Evolutionary conservation across 352 stramenopile species (phyloP).

Genomic region (Pythium pyrilobum): DNA sequence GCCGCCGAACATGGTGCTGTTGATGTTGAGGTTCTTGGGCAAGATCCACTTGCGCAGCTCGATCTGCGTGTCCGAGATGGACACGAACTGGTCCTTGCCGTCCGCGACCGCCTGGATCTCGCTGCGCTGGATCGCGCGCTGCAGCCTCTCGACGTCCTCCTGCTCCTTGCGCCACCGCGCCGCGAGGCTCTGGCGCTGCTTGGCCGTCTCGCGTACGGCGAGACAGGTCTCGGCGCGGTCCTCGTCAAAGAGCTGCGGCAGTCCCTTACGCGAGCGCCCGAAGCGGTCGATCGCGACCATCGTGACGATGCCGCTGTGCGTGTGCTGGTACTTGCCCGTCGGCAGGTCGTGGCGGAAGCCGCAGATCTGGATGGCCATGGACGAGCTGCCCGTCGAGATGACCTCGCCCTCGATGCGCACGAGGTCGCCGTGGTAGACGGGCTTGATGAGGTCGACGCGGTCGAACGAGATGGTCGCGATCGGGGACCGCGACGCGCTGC

Average conservation of each 20-base stretch:
- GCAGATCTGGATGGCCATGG: slow-evolving; percentile 26
- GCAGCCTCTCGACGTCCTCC: slow-evolving; percentile 19
- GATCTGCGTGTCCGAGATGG: slow-evolving; percentile 29
- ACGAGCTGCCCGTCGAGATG: slow-evolving; percentile 24
- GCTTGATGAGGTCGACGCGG: slow-evolving; percentile 25
- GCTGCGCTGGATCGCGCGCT: background rate
- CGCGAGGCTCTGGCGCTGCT: slow-evolving; percentile 16
- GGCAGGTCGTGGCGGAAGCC: slow-evolving; percentile 22
- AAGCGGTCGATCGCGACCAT: slow-evolving; percentile 28
- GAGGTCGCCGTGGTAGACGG: slow-evolving; percentile 30
- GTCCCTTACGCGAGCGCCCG: slow-evolving; percentile 13
- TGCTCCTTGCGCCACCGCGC: slow-evolving; percentile 24
- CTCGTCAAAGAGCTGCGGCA: slow-evolving; percentile 22
- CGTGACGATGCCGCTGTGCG: slow-evolving; percentile 26
- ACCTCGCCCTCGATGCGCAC: slow-evolving; percentile 29
- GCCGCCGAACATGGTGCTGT: slow-evolving; percentile 36
- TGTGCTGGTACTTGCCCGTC: slow-evolving; percentile 23
- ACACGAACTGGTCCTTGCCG: slow-evolving; percentile 15
- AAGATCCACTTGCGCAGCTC: slow-evolving; percentile 34
- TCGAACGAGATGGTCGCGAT: slow-evolving; percentile 33
- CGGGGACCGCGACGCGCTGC: slow-evolving; percentile 14
- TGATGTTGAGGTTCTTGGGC: slow-evolving; percentile 33
- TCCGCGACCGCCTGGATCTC: slow-evolving; percentile 17
- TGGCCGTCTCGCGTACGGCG: slow-evolving; percentile 14
- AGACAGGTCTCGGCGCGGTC: slow-evolving; percentile 6